Evolutionary conservation across 352 stramenopile genomes (phyloP).

Genomic region (Pythium monospermum): DNA sequence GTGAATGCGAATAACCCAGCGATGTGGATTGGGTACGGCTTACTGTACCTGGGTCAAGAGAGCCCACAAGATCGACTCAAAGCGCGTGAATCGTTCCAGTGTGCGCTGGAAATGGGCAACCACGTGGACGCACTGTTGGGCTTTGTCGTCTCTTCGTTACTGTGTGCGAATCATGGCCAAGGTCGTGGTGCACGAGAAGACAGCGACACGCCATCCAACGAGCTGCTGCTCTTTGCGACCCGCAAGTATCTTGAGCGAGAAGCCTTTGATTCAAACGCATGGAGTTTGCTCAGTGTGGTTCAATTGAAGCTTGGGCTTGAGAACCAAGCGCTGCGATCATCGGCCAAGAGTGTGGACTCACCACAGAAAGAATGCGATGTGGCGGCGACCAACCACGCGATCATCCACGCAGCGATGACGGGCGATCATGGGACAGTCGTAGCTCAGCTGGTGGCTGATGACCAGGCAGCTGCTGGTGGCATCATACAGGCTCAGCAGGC

Average conservation of each 20-base stretch:
- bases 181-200: conserved; percentile 3
- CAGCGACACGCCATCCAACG: conserved; percentile 14
- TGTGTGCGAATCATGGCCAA: conserved; percentile 22
- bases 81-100: conserved; percentile 68
- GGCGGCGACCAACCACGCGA: background rate
- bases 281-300: conserved; percentile 56
- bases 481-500: background rate
- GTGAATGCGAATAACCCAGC: conserved; percentile 76
- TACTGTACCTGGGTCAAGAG: conserved; percentile 51
- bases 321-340: conserved; percentile 33
- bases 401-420: background rate
- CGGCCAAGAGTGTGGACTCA: conserved; percentile 4
- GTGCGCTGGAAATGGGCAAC: conserved; percentile 62
- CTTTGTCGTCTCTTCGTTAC: conserved; percentile 31
- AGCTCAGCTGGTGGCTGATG: too few relatives aligned
- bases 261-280: conserved; percentile 45
- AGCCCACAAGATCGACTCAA: conserved; percentile 37
- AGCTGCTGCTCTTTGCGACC: conserved; percentile 44
- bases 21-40: conserved; percentile 86
- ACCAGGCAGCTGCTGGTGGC: too few relatives aligned
- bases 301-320: conserved; percentile 56
- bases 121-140: conserved; percentile 74
- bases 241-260: conserved; percentile 81
- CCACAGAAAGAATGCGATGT: background rate
- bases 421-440: too few relatives aligned